Conservation (phyloP, 2,329 filamentous ascomycete species). For the Teratosphaeria destructans region DNA sequence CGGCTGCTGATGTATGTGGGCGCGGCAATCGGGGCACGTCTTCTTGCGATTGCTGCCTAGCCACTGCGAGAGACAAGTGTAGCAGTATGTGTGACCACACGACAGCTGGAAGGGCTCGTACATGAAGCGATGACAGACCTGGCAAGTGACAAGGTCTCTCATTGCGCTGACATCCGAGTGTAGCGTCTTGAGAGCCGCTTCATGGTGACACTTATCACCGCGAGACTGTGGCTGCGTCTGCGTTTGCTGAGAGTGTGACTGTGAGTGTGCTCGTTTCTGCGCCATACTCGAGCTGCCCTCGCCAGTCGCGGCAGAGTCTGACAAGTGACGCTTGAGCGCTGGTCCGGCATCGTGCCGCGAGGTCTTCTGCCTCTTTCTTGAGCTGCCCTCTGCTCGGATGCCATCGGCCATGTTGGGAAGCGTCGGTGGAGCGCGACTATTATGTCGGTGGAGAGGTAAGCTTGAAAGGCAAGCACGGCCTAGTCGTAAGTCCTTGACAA, state of each 20-base stretch:
- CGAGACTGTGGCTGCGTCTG: neutral
- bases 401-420: neutral
- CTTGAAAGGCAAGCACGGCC: neutral
- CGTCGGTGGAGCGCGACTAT: neutral
- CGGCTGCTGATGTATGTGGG: conserved; percentile 47
- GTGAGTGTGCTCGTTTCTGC: neutral
- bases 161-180: conserved; percentile 49
- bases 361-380: neutral
- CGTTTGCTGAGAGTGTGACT: neutral
- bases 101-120: conserved; percentile 60
- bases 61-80: conserved; percentile 40
- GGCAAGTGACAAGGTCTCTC: conserved; percentile 52
- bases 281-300: neutral
- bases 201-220: conserved; percentile 14
- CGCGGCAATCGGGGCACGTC: conserved; percentile 59
- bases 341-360: neutral
- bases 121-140: conserved; percentile 57
- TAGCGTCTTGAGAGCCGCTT: conserved; percentile 15
- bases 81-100: conserved; percentile 65
- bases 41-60: conserved; percentile 50
- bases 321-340: neutral
- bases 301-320: neutral
- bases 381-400: neutral
- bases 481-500: neutral
- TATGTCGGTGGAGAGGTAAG: neutral